Evolutionary conservation across 768 basidiomycete genomes (phyloP), one percentile per base, ranked within the genome.

Genomic region (Strobilomyces confusus): DNA sequence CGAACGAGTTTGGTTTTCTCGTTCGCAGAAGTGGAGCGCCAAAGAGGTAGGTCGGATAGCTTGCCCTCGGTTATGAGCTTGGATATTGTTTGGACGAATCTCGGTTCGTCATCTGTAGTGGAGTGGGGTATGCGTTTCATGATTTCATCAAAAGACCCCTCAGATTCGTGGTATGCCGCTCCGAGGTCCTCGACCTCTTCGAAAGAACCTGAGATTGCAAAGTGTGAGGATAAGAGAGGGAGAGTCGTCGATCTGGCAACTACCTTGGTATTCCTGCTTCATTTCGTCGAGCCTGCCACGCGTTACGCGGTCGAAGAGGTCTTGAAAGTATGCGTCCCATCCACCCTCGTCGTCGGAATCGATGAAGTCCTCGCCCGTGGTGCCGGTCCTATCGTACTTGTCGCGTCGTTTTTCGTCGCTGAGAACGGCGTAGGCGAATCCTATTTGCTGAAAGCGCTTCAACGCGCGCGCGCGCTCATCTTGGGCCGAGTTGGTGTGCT

Each of bases 281-380:
- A 95, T 83, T 68, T 97, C 91, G 58, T 98, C 93, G 49, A 99
- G 75, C 68, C 84, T 88, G 55, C 82, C 85, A 56, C 85, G 80
- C 51, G 93, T 95, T 23, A 95, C 89, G 49, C 84, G 79, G 55
- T 95, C 89, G 59, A 93, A 97, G 58, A 97, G 72, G 52, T 86
- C 86, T 66, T 87, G 88, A 62, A 98, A 99, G 72, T 99, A 99
- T 7, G 89, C 82, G 63, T 93, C 92, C 97, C 97, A 99, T 20
- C 70, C 69, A 1, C 92, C 91, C 56, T 86, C 89, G 54, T 88
- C 90, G 11, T 83, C 90, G 7, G 80, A 80, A 22, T 75, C 83
- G 37, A 88, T 66, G 45, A 87, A 78, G 11, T 80, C 81, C 62
- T 98, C 94, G 57, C 86, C 83, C 9, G 94, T 97, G 59, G 80